A percentile compares a stretch with the other conserved stretches of the same genome.
phyloP scores from a whole-genome alignment of 108 stramenopile genomes.

The Skeletonema tropicum region DNA sequence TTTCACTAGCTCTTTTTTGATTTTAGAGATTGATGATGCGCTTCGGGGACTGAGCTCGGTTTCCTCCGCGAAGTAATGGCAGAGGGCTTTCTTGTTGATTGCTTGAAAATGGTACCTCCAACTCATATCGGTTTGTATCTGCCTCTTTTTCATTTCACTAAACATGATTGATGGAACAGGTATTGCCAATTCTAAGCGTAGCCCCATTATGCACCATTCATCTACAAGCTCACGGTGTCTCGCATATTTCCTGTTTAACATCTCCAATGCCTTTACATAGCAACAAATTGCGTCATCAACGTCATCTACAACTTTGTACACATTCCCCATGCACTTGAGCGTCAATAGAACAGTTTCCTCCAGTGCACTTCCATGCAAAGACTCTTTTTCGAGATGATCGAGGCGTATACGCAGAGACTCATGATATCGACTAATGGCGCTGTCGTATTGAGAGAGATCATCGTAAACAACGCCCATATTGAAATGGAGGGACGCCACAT shows the following conservation, averaged over 20 bases:
- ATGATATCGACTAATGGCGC: slow-evolving; percentile 41
- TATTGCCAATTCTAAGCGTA: slow-evolving; percentile 24
- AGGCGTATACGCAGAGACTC: slow-evolving; percentile 54
- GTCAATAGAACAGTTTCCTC: slow-evolving; percentile 37
- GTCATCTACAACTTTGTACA: slow-evolving; percentile 34
- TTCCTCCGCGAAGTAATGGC: slow-evolving; percentile 34
- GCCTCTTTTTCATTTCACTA: slow-evolving; percentile 25
- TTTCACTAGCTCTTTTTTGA: slow-evolving; percentile 32
- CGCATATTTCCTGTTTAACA: slow-evolving; percentile 21
- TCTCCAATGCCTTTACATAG: slow-evolving; percentile 38
- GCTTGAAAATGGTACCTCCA: slow-evolving; percentile 36
- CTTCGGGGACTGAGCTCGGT: slow-evolving; percentile 6
- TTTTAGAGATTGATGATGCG: slow-evolving; percentile 9
- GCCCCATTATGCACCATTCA: slow-evolving; percentile 32
- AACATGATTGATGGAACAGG: slow-evolving; percentile 35
- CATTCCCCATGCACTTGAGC: slow-evolving; percentile 48
- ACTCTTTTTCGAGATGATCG: slow-evolving; percentile 24
- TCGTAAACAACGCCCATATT: slow-evolving; percentile 53
- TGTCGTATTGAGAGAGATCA: slow-evolving; percentile 45
- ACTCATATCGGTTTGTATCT: neutral
- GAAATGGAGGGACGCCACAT: slow-evolving; percentile 56
- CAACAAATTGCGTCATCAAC: slow-evolving; percentile 40
- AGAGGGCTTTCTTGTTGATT: slow-evolving; percentile 38
- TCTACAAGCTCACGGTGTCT: slow-evolving; percentile 19
- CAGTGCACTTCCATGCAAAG: slow-evolving; percentile 13